Base-by-base conservation (phyloP, 2,329 filamentous ascomycete species). In the Tolypocladium nubicola region DNA sequence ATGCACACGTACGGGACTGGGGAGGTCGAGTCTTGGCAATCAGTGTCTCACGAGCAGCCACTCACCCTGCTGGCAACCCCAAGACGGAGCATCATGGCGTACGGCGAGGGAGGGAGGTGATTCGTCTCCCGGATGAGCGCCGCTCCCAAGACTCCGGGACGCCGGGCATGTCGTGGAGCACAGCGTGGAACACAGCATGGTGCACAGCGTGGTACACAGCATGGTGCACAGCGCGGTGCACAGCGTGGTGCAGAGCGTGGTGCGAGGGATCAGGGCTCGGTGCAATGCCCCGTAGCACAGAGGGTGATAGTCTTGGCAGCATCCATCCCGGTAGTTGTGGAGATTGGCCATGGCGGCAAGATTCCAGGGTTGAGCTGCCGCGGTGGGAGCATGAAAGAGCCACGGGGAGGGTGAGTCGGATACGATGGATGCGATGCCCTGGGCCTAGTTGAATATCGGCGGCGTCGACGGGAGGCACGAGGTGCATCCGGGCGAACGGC, bases 111-210 rank as follows among this genome's bases (percentile, higher is more conserved):
- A 8, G 8, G 11, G 14, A 50, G 30, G 4, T 52, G 19, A 37
- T 52, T 41, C 39, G 40, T 30, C 23, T 43, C 39, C 13, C 39
- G 9, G 10, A 43, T 6, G 39, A 54, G 53, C 19, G 16, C 38
- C 19, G 35, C 45, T 56, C 45, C 54, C 54, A 52, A 16, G 54
- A 47, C 49, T 56, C 41, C 45, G 54, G 54, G 54, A 52, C 54
- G 38, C 53, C 30, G 39, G 38, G 38, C 19, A 54, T 21, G 21
- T 43, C 23, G 38, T 3, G 38, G 37, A 39, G 47, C 38, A 40
- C 19, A 40, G 35, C 35, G 35, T 37, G 35, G 35, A 14, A 5
- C 47, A 50, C 26, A 50, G 47, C 47, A n/a, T 50, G 47, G 47
- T 6, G 47, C 26, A 45, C 41, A 14, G 41, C 16, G 39, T 40